These are phyloP conservation scores for Luvunga scandens DNA, from an alignment of 345 rosid species.

Conservation along the genomic window DNA sequence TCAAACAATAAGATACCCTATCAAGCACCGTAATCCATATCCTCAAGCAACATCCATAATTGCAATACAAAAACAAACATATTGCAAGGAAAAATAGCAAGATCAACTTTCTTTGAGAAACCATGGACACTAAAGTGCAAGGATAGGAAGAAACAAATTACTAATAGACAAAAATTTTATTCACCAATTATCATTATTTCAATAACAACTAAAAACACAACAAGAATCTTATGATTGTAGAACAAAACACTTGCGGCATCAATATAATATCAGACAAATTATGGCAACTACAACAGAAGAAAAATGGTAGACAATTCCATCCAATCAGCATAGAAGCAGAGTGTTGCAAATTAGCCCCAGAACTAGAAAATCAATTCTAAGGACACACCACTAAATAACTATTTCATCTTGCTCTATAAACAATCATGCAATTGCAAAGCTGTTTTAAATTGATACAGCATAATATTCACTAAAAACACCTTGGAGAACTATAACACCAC, in stretches of 20 bases:
- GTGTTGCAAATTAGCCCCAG: too few relatives aligned
- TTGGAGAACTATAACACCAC: not conserved
- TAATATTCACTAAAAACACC: not conserved
- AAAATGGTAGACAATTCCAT: not conserved
- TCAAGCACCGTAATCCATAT: not conserved
- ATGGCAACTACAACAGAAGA: not conserved
- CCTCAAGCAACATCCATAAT: not conserved
- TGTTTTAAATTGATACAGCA: not conserved
- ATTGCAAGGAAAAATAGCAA: not conserved
- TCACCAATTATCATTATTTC: not conserved
- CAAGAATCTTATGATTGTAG: not conserved
- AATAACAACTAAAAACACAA: not conserved
- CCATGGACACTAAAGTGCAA: not conserved
- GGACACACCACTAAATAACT: not conserved
- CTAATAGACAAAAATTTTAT: not conserved
- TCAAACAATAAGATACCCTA: not conserved
- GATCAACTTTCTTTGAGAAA: not conserved
- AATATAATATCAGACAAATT: not conserved
- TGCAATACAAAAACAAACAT: not conserved
- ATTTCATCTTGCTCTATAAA: not conserved
- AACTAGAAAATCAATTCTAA: not conserved
- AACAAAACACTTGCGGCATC: not conserved
- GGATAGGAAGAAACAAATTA: not conserved
- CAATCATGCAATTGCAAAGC: not conserved
- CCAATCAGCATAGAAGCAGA: not conserved